phyloP scores from a whole-genome alignment of 2,329 filamentous ascomycete species.

The Trichoderma sp. region DNA sequence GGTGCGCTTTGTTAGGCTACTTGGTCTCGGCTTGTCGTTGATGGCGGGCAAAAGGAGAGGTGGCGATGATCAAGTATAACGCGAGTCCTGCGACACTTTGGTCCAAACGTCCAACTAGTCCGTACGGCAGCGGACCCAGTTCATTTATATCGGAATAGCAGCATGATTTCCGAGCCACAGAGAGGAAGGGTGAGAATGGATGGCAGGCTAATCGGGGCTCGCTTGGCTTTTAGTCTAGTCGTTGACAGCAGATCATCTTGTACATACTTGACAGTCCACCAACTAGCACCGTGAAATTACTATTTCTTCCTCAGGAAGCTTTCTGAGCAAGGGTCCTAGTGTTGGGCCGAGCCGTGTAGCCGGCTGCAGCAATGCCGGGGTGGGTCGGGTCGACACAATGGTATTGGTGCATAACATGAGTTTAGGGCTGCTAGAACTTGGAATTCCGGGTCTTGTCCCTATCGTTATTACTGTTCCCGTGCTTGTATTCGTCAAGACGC shows the following conservation, averaged over 20 bases:
- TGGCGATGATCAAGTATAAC: not conserved
- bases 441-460: not conserved
- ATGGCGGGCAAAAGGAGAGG: not conserved
- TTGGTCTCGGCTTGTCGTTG: not conserved
- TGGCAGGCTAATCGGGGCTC: not conserved
- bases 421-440: slow-evolving; percentile 12
- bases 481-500: not conserved
- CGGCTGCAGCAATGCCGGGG: slow-evolving; percentile 13
- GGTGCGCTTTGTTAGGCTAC: not conserved
- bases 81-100: not conserved
- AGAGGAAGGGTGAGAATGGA: not conserved
- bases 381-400: slow-evolving; percentile 13
- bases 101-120: slow-evolving; percentile 10
- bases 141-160: not conserved
- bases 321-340: slow-evolving; percentile 18
- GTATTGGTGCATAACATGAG: not conserved
- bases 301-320: slow-evolving; percentile 14
- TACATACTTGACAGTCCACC: not conserved
- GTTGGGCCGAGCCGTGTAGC: slow-evolving; percentile 22
- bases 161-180: not conserved
- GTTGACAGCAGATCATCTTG: slow-evolving; percentile 15
- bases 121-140: not conserved
- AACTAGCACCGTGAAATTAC: slow-evolving; percentile 14
- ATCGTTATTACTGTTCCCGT: not conserved
- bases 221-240: slow-evolving; percentile 1